Evolutionary conservation across 805 yeast species (phyloP), one percentile per base, ranked within the genome.

Genomic region (Vanderwaltozyma polyspora): DNA sequence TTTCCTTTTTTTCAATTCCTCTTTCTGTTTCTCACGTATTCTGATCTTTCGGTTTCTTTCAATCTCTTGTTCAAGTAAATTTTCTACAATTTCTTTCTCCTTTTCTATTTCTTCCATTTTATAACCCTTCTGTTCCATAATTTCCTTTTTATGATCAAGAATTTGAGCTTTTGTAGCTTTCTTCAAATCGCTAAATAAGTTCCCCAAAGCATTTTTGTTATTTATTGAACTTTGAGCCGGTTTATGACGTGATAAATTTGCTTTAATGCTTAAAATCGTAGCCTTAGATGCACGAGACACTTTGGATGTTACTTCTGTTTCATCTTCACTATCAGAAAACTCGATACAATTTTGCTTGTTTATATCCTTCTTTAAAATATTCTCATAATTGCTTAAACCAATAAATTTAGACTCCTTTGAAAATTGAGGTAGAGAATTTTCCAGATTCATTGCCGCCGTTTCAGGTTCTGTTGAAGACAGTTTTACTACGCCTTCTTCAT

Each of bases 151-250:
- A 43, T 68, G 68, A 26, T 68, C 57, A 35, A 68, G 59, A 43
- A 74, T 62, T 45, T 74, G 79, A 30, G 60, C 52, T 28, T 64
- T 61, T 31, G 70, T 68, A 4, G 70, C 70, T 30, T 54, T 56
- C 39, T 62, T 61, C 38, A 72, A 55, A 9, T 51, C 49, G 9
- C 43, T 38, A 29, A 67, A 57, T 24, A 72, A 49, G 11, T 50
- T 46, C 16, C 52, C 56, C 15, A 50, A 45, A 2, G 54, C 46
- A 10, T 51, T 25, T 4, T 41, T 41, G 13, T 35, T 41, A n/a
- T 34, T 35, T 29, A 19, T 25, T 15, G 15, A 10, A 14, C 28
- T 28, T 1, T 25, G 16, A 2, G 22, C 17, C 9, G 37, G 33
- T 9, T 36, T 44, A 11, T 35, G 48, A 40, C 52, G 60, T 16